Evolutionary conservation across 2,329 filamentous ascomycete species (phyloP), one percentile per base, ranked within the genome.

Genomic region (Beauveria asiatica): DNA sequence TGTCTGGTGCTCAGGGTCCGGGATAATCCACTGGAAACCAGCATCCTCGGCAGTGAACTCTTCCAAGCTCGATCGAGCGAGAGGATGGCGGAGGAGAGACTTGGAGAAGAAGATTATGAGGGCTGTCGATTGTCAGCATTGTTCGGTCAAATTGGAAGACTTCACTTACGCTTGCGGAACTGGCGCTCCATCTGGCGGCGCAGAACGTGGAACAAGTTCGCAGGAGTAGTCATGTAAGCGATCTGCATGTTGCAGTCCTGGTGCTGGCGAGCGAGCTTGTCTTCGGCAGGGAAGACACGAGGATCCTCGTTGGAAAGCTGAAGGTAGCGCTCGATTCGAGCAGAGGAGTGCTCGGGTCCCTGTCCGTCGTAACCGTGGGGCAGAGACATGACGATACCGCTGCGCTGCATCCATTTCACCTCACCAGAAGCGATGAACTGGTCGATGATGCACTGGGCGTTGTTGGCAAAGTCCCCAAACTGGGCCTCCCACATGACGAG

Each of bases 211-310:
- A 99, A 99, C 73, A 95, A 76, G 77, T 99, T 99, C 65, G 93
- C 84, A 30, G 94, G 94, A 51, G 88, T 90, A n/a, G 94, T 99
- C 85, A 95, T 92, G 81, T 94, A 96, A 60, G 87, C 92, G 73
- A 99, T 89, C 79, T 99, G 94, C 86, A 99, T 96, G 80, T 99
- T 99, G 83, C 92, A 96, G 78, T 99, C 94, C 79, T 99, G 94
- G 80, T 99, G 94, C 77, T 97, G 94, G 67, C 94, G 91, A 59
- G 95, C 87, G 63, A 97, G 85, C 81, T 94, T 97, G 66, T 96
- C 92, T 37, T 83, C 80, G 1, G 85, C 82, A 57, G 94, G 94
- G 86, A 92, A 99, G 69, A 94, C 84, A 65, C 94, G 90, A 60
- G 94, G 92, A 72, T 99, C 94, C 75, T 99, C 94, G 77, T 97